Percentiles rank a stretch among this genome's conserved stretches.
Conservation (phyloP, 2,329 filamentous ascomycete genomes). For the Aspergillus fischeri region DNA sequence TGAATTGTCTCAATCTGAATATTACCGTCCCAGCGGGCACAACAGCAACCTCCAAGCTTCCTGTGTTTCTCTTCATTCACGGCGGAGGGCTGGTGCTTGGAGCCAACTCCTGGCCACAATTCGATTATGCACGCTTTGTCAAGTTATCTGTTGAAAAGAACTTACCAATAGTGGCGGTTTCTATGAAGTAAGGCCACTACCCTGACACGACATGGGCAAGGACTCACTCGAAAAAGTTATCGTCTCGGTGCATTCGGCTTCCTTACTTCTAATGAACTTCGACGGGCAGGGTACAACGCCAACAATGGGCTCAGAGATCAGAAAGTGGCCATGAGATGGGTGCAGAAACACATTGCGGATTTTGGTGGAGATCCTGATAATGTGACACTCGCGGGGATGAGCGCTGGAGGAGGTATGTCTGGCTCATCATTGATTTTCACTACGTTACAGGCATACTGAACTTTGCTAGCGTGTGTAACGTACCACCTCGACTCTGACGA, state of each 20-base stretch:
- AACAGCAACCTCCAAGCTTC: conserved; percentile 33
- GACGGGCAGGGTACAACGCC: conserved; percentile 41
- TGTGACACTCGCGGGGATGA: conserved; percentile 45
- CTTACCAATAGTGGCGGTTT: conserved; percentile 45
- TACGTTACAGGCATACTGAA: conserved; percentile 5
- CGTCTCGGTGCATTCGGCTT: conserved; percentile 45
- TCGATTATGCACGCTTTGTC: conserved; percentile 45
- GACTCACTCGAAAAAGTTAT: conserved; percentile 37
- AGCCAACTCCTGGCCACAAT: conserved; percentile 52
- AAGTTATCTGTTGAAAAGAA: conserved; percentile 41
- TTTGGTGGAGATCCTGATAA: conserved; percentile 42
- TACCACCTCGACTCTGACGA: conserved; percentile 34
- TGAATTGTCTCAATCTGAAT: conserved; percentile 51
- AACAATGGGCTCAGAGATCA: conserved; percentile 51
- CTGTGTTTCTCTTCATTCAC: conserved; percentile 52
- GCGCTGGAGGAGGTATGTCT: conserved; percentile 41
- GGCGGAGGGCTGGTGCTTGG: conserved; percentile 50
- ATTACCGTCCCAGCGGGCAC: conserved; percentile 42
- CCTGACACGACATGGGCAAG: background rate
- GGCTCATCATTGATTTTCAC: too few relatives aligned
- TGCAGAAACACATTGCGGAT: conserved; percentile 36
- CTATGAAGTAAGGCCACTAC: conserved; percentile 38
- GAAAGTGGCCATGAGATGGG: conserved; percentile 37
- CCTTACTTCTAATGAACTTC: conserved; percentile 47
- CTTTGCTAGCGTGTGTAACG: conserved; percentile 24